A percentile compares a stretch with the other conserved stretches of the same genome.
phyloP scores from a whole-genome alignment of 176 grass and related monocot genomes.

The Cenchrus purpureus region DNA sequence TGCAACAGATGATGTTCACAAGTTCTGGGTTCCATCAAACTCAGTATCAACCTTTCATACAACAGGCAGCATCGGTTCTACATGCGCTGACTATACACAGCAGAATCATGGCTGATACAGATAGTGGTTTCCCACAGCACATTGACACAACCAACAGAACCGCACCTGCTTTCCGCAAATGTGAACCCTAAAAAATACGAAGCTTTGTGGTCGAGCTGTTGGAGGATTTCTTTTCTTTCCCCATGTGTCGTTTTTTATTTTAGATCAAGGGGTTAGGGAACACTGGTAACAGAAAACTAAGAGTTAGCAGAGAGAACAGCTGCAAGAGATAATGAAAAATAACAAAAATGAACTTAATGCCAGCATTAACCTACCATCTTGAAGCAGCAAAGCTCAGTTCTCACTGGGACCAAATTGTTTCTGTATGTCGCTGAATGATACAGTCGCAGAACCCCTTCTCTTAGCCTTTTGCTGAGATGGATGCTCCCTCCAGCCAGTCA shows the following conservation, averaged over 20 bases:
- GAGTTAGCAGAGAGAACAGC: not conserved
- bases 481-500: slow-evolving; percentile 99
- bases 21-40: not conserved
- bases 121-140: not conserved
- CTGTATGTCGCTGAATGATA: slow-evolving; percentile 85
- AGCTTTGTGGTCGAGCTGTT: not conserved
- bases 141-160: slow-evolving; percentile 3
- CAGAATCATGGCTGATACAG: not conserved
- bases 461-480: slow-evolving; percentile 86
- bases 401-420: slow-evolving; percentile 76
- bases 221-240: slow-evolving; percentile 10
- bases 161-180: not conserved
- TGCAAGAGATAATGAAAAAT: not conserved
- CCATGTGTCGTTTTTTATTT: not conserved
- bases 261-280: not conserved
- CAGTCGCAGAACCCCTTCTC: slow-evolving; percentile 78
- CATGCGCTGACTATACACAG: not conserved
- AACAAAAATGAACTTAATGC: slow-evolving; percentile 3
- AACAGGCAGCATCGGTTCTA: not conserved
- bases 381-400: slow-evolving; percentile 34
- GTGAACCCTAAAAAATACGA: not conserved
- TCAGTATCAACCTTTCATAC: not conserved
- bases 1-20: not conserved
- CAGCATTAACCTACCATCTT: slow-evolving; percentile 13
- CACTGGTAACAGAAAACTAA: not conserved